phyloP scores from a whole-genome alignment of 495 filamentous ascomycete species.

The Trichoderma virens region DNA sequence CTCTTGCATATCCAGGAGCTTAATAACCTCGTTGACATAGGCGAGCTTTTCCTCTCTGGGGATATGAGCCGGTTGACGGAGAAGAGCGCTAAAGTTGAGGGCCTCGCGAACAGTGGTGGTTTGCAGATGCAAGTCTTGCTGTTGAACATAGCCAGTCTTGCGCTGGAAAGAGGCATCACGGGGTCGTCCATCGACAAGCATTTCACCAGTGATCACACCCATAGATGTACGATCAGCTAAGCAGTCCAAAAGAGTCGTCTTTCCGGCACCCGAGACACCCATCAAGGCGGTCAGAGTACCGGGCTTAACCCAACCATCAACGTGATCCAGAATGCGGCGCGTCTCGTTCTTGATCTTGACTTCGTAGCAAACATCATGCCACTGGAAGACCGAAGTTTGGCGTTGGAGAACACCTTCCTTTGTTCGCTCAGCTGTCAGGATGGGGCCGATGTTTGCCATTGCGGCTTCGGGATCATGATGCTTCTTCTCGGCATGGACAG shows the following conservation, averaged over 20 bases:
- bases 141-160: constrained; percentile 92
- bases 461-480: constrained; percentile 47
- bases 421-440: constrained; percentile 30
- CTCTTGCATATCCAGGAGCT: constrained; percentile 78
- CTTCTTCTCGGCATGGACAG: constrained; percentile 43
- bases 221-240: constrained; percentile 74
- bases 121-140: constrained; percentile 85
- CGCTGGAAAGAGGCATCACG: constrained; percentile 80
- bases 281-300: constrained; percentile 86
- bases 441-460: constrained; percentile 28
- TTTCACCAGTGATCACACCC: constrained; percentile 79
- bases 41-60: constrained; percentile 67
- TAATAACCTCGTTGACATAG: constrained; percentile 88
- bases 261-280: constrained; percentile 68
- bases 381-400: constrained; percentile 65
- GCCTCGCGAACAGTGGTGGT: constrained; percentile 85
- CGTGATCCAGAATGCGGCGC: constrained; percentile 71
- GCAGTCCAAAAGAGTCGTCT: constrained; percentile 65
- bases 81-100: constrained; percentile 71
- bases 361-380: constrained; percentile 80
- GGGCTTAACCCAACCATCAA: constrained; percentile 88
- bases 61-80: constrained; percentile 70
- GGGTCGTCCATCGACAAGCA: constrained; percentile 71
- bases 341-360: constrained; percentile 76
- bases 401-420: constrained; percentile 48